Conservation (phyloP, 805 yeast species). For the Teunomyces aglyptinius region DNA sequence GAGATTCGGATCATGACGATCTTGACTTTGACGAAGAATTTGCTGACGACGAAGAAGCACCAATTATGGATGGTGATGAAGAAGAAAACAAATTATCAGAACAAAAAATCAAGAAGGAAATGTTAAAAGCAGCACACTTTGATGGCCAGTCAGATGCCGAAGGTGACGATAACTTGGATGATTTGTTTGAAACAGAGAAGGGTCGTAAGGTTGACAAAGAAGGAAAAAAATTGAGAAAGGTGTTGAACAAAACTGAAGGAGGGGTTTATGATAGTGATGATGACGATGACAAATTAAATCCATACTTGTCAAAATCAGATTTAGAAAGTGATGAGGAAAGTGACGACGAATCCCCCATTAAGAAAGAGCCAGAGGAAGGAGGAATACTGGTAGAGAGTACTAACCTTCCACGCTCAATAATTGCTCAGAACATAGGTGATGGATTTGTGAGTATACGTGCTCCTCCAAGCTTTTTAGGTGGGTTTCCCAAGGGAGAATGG, state of each 20-base stretch:
- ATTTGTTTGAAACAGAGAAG: slow-evolving; percentile 60
- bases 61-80: slow-evolving; percentile 93
- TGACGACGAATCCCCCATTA: slow-evolving; percentile 37
- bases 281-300: slow-evolving; percentile 63
- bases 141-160: slow-evolving; percentile 58
- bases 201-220: slow-evolving; percentile 80
- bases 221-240: slow-evolving; percentile 81
- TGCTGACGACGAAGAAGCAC: slow-evolving; percentile 98
- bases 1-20: slow-evolving; percentile 84
- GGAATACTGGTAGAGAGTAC: slow-evolving; percentile 9
- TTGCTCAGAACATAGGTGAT: slow-evolving; percentile 31
- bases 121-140: slow-evolving; percentile 77
- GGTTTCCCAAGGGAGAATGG: slow-evolving; percentile 84
- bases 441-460: slow-evolving; percentile 61
- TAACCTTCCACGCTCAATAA: slow-evolving; percentile 8
- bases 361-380: slow-evolving; percentile 29
- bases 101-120: slow-evolving; percentile 75
- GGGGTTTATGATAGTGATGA: slow-evolving; percentile 88
- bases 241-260: slow-evolving; percentile 80
- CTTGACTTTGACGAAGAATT: slow-evolving; percentile 95
- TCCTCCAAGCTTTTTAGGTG: slow-evolving; percentile 53
- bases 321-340: slow-evolving; percentile 65
- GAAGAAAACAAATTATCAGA: slow-evolving; percentile 92
- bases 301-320: slow-evolving; percentile 58
- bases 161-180: slow-evolving; percentile 67